Percentiles rank a stretch among this genome's conserved stretches.
phyloP scores from a whole-genome alignment of 2,329 filamentous ascomycete species.

The Penicillium sp. region DNA sequence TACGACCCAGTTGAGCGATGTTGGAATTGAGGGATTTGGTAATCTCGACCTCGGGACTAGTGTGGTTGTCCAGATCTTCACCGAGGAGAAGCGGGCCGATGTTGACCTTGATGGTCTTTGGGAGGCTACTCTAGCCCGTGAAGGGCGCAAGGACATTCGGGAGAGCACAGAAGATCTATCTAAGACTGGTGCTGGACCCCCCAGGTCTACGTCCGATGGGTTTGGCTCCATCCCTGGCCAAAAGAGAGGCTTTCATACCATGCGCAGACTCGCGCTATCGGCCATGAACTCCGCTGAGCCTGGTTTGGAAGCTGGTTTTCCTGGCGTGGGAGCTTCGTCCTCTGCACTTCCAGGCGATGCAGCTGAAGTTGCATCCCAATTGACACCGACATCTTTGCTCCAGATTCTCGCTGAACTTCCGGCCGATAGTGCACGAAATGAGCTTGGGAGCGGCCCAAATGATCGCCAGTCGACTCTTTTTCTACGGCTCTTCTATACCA shows the following conservation, averaged over 20 bases:
- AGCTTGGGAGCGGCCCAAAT: conserved; percentile 32
- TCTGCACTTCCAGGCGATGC: not conserved
- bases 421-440: conserved; percentile 23
- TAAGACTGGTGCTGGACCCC: conserved; percentile 15
- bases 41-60: conserved; percentile 48
- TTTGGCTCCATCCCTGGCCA: conserved; percentile 20
- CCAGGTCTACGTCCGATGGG: conserved; percentile 17
- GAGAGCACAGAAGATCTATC: conserved; percentile 22
- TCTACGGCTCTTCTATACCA: conserved; percentile 33
- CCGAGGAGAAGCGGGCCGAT: conserved; percentile 59
- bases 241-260: conserved; percentile 24
- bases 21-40: conserved; percentile 66
- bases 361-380: conserved; percentile 6
- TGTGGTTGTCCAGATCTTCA: conserved; percentile 64
- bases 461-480: conserved; percentile 38
- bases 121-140: conserved; percentile 41
- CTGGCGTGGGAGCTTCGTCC: not conserved
- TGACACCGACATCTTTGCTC: conserved; percentile 20
- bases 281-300: not conserved
- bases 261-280: not conserved
- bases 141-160: conserved; percentile 30
- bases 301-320: not conserved
- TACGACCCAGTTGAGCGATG: conserved; percentile 22
- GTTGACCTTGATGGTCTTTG: conserved; percentile 60
- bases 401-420: conserved; percentile 25